A percentile compares a stretch with the other conserved stretches of the same genome.
Evolutionary conservation across 1,139 yeast species (phyloP).

Genomic region (Sugiyamaella pinicola): DNA sequence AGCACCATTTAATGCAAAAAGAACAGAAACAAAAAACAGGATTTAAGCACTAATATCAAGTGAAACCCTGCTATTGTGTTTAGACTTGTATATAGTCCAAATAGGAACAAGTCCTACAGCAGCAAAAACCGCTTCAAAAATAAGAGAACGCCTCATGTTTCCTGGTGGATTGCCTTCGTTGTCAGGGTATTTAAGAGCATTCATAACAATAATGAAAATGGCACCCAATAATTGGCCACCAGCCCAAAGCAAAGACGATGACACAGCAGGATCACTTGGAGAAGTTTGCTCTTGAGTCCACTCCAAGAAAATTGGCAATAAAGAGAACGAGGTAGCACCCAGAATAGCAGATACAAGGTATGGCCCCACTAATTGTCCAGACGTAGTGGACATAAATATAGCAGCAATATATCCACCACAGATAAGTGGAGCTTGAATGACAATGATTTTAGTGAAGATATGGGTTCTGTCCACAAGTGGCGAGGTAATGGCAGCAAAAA

Average conservation of each 20-base stretch:
- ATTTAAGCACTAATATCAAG: constrained; percentile 25
- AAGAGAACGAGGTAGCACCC: constrained; percentile 42
- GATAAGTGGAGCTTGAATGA: constrained; percentile 38
- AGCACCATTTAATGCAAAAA: constrained; percentile 3
- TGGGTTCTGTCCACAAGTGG: constrained; percentile 41
- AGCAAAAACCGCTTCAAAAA: constrained; percentile 42
- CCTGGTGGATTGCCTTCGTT: constrained; percentile 40
- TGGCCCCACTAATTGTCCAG: constrained; percentile 39
- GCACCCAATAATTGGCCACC: constrained; percentile 44
- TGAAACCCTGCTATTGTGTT: constrained; percentile 29
- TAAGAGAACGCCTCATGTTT: constrained; percentile 41
- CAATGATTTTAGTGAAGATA: constrained; percentile 33
- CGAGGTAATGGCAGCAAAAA: constrained; percentile 39
- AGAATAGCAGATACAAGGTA: constrained; percentile 41
- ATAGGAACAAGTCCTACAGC: constrained; percentile 35
- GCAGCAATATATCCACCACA: constrained; percentile 41
- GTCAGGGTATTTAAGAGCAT: constrained; percentile 37
- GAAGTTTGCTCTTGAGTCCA: constrained; percentile 44
- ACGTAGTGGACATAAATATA: constrained; percentile 38
- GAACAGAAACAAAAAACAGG: constrained; percentile 1
- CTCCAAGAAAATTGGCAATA: constrained; percentile 42
- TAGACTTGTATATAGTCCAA: constrained; percentile 27
- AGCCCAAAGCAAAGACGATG: constrained; percentile 41
- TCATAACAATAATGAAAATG: constrained; percentile 41
- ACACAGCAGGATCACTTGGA: constrained; percentile 42